Conservation (phyloP, 2,329 filamentous ascomycete genomes). For the Colletotrichum musicola region DNA sequence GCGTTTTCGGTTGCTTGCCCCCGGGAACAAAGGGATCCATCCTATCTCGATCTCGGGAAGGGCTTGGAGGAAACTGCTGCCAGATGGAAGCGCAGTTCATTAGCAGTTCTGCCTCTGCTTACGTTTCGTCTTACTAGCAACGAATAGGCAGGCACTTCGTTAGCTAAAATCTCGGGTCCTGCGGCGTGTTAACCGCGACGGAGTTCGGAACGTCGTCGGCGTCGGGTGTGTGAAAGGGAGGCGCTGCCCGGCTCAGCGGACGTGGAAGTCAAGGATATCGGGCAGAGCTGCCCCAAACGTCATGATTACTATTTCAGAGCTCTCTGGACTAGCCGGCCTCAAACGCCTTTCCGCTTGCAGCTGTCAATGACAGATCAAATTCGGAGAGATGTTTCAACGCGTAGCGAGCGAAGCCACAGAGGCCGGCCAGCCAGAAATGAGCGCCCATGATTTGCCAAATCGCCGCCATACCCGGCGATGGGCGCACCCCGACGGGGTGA, state of each 20-base stretch:
- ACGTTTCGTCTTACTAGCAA: not conserved
- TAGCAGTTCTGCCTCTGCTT: not conserved
- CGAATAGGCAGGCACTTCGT: not conserved
- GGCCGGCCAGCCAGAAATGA: not conserved
- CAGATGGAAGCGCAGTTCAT: not conserved
- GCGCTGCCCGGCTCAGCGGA: too few species aligned
- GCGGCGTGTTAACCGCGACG: not conserved
- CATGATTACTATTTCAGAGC: constrained; percentile 11
- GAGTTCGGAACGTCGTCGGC: not conserved
- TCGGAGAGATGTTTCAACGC: not conserved
- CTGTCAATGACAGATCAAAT: constrained; percentile 12
- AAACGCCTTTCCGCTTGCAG: constrained; percentile 21
- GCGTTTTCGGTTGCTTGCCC: too few species aligned
- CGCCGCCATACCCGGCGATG: constrained; percentile 13
- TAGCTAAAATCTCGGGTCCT: not conserved
- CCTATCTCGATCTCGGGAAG: not conserved
- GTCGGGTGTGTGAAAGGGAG: not conserved
- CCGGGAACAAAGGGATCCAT: not conserved
- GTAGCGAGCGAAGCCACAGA: constrained; percentile 4
- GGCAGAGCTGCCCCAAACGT: constrained; percentile 5
- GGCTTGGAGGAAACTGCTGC: not conserved
- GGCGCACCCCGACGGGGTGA: not conserved
- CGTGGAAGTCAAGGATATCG: not conserved
- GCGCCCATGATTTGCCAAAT: not conserved
- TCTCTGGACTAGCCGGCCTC: not conserved